Conservation (phyloP, 768 basidiomycete genomes). For the Leccinum variicolor region DNA sequence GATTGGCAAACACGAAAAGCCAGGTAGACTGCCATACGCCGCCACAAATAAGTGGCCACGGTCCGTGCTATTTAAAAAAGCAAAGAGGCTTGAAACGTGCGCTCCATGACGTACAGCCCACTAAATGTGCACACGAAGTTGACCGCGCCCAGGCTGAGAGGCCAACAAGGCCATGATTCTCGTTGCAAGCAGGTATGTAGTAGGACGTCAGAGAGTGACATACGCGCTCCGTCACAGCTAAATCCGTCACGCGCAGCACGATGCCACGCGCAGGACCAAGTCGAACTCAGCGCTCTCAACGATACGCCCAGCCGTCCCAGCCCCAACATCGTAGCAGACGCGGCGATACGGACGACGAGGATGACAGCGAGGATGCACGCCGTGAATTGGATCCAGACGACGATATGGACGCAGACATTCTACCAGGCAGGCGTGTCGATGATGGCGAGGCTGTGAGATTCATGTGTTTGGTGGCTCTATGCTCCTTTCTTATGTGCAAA, state of each 20-base stretch:
- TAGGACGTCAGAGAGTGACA: background rate
- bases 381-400: conserved; percentile 14
- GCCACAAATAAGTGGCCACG: conserved; percentile 64
- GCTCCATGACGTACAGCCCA: too few species aligned
- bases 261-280: conserved; percentile 36
- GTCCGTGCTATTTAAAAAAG: conserved; percentile 44
- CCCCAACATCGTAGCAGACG: conserved; percentile 24
- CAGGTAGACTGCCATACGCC: conserved; percentile 70
- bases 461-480: background rate
- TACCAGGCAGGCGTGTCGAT: conserved; percentile 24
- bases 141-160: too few species aligned
- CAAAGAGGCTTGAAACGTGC: conserved; percentile 20
- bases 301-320: conserved; percentile 32
- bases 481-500: background rate
- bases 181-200: too few species aligned
- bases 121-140: too few species aligned
- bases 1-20: conserved; percentile 73
- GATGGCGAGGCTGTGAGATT: conserved; percentile 17
- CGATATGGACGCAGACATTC: conserved; percentile 33
- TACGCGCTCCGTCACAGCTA: conserved; percentile 16
- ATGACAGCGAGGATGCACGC: conserved; percentile 34
- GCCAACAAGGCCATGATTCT: too few species aligned
- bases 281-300: conserved; percentile 36
- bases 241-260: conserved; percentile 1
- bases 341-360: conserved; percentile 31